Conservation (phyloP, 768 basidiomycete genomes). For the Panellus pusillus region DNA sequence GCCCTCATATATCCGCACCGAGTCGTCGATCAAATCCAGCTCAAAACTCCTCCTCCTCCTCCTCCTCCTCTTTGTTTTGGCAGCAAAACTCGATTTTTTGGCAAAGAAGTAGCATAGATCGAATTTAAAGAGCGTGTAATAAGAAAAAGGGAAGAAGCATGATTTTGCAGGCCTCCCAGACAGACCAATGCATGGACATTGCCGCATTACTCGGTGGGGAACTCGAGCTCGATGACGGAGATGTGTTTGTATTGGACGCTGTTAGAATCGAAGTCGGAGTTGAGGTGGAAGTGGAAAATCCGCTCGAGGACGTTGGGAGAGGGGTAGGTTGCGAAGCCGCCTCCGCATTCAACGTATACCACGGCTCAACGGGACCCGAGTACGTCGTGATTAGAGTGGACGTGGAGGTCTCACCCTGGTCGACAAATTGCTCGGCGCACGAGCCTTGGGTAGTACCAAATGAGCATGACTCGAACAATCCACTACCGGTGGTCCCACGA, state of each 20-base stretch:
- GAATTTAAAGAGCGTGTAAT: not conserved
- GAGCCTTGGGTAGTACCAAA: constrained; percentile 3
- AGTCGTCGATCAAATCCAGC: too few relatives aligned
- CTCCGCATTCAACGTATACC: constrained; percentile 11
- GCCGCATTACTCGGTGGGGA: not conserved
- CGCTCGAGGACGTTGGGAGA: not conserved
- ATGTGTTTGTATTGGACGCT: not conserved
- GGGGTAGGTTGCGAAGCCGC: not conserved
- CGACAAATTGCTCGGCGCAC: constrained; percentile 5
- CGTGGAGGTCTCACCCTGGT: not conserved
- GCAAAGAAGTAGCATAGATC: too few relatives aligned
- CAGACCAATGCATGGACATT: too few relatives aligned
- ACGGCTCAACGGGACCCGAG: constrained; percentile 6
- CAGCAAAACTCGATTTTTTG: too few relatives aligned
- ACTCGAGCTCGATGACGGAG: not conserved
- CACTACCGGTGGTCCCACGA: constrained; percentile 1
- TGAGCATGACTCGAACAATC: constrained; percentile 5
- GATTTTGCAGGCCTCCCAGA: too few relatives aligned
- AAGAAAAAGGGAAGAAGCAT: not conserved
- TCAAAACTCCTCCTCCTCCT: too few relatives aligned
- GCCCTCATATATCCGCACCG: too few relatives aligned
- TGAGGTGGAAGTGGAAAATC: not conserved
- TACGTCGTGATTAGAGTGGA: not conserved
- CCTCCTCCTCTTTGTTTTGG: too few relatives aligned
- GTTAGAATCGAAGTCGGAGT: not conserved